Evolutionary conservation across 768 basidiomycete species (phyloP), one percentile per base, ranked within the genome.

Genomic region (Macrolepiota dolichaula): DNA sequence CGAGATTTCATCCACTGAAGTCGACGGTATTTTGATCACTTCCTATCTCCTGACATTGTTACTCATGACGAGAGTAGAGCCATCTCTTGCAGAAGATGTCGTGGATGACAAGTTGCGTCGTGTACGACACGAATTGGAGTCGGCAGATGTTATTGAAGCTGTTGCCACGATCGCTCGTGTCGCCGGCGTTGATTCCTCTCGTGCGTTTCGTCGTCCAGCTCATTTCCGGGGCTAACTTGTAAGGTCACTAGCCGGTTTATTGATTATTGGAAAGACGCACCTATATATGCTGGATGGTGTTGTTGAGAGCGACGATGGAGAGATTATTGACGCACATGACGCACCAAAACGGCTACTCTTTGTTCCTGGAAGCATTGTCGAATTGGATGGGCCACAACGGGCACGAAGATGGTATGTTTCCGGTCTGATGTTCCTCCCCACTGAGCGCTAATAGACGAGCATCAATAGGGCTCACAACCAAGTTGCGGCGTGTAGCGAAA

Each of bases 241-340:
- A 42, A 12, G 29, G 15, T 17, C n/a, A 32, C 19, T 66, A 90
- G 94, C 94, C 59, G 95, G 96, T 0, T 79, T 97, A 7, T 78
- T 98, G 25, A 95, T 98, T 53, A 83, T 95, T 15, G 96, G 94
- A 12, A 83, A 82, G 49, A 88, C 85, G 1, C 91, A 95, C 67
- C 72, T 97, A 5, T 98, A 97, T 66, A 90, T 97, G 80, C 73
- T 96, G 15, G 94, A 98, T 65, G 94, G 94, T 1, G 77, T 97
- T 12, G 88, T 95, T 4, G 90, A 95, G 71, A 88, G 86, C 58
- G 85, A 89, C n/a, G 85, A 86, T 32, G 94, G 93, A 0, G 94
- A 95, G 69, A 85, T 97, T 29, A 88, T 97, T 46, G 92, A 95
- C 66, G 93, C 90, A 2, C 82, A 83, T 52, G 92, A 96, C 67